Base-by-base conservation (phyloP, 192 early-diverging fungal species). In the Backusella macrospora region DNA sequence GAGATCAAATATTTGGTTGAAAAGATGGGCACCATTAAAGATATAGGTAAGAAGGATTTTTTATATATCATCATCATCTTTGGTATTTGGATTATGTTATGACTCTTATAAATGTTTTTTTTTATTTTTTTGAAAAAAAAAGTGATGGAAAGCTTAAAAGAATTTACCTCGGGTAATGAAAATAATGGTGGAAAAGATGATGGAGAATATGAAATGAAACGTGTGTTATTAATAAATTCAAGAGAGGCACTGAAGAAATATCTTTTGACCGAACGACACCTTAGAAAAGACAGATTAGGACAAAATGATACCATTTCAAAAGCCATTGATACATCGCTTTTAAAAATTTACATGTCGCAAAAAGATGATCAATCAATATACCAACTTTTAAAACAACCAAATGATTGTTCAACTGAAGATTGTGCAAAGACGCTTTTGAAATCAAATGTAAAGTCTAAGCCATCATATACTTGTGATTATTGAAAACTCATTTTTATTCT, bases 241-340 rank as follows among this genome's bases (percentile, higher is more conserved):
- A 86, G 82, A 74, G 89, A 87, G 23, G 84, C 86, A 37, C 78
- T 90, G 34, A 74, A 70, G 23, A 81, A 82, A n/a, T 91, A 88
- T 68, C 79, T 93, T 23, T 18, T 76, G 6, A 73, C 79, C 62
- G 79, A 76, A 44, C 82, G 84, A 10, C 72, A 68, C 37, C 80
- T 71, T 4, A 46, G 62, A 66, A 52, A 70, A 6, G 70, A 65
- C 15, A 64, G 26, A 7, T 65, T 66, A 29, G 73, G 64, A 5
- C 45, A 48, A 37, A 74, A 71, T 5, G 52, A 75, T 40, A 40
- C 37, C 4, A 69, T 72, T 1, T 52, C 55, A 23, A 75, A 76
- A 83, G 67, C 63, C 6, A 83, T 91, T 34, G 88, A 91, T 67
- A 87, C 81, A 15, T 77, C 78, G 21, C 62, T 91, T 15, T 76